These are phyloP conservation scores for Rugonectria rugulosa DNA, from an alignment of 2,329 filamentous ascomycete genomes.

Conservation along the genomic window DNA sequence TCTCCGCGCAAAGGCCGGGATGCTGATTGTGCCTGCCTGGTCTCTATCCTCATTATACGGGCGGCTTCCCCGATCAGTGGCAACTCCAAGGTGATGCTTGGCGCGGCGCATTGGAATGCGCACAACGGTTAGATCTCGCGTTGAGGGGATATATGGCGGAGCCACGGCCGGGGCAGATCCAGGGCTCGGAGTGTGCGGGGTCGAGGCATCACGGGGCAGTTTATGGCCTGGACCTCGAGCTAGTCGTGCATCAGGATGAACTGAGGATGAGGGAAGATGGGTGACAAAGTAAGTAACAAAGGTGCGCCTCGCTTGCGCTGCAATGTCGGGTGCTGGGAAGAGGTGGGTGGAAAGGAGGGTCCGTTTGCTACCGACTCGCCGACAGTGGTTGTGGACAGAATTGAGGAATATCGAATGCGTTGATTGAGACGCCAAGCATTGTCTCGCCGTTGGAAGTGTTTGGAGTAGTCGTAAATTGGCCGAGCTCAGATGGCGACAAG, in stretches of 20 bases:
- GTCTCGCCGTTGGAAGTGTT: neutral
- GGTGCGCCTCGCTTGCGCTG: constrained; percentile 48
- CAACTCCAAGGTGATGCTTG: constrained; percentile 93
- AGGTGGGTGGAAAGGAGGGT: constrained; percentile 8
- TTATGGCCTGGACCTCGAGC: constrained; percentile 77
- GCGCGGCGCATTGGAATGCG: constrained; percentile 92
- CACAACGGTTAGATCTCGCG: constrained; percentile 87
- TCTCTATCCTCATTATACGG: constrained; percentile 93
- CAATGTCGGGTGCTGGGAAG: constrained; percentile 16
- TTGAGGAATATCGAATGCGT: constrained; percentile 14
- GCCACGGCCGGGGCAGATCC: constrained; percentile 66
- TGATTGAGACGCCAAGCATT: neutral
- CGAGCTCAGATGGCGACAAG: constrained; percentile 1
- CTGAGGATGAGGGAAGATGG: constrained; percentile 89
- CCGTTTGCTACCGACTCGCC: constrained; percentile 20
- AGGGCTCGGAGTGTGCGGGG: constrained; percentile 70
- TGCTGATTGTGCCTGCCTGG: constrained; percentile 91
- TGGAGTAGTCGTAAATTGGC: constrained; percentile 12
- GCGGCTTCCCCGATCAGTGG: constrained; percentile 79
- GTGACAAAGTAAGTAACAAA: constrained; percentile 99
- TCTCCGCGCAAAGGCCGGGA: constrained; percentile 90
- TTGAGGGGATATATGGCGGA: constrained; percentile 62
- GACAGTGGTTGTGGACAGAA: constrained; percentile 19
- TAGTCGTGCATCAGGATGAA: constrained; percentile 83
- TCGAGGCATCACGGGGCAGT: constrained; percentile 83